Conservation (phyloP, 345 rosid species). For the Salix koriyanagi region DNA sequence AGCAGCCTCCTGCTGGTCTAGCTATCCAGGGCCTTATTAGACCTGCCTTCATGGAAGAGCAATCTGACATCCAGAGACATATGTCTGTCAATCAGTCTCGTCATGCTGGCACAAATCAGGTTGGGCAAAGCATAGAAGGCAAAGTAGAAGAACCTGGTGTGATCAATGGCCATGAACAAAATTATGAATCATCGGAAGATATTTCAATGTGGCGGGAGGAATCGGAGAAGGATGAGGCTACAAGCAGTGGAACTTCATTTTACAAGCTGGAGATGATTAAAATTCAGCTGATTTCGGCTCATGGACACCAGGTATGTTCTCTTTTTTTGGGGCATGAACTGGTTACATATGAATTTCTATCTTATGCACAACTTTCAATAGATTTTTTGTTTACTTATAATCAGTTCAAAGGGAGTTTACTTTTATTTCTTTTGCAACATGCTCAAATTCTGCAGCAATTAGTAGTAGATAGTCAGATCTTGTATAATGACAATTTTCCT, state of each 20-base stretch:
- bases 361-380: background rate
- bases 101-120: slow-evolving; percentile 28
- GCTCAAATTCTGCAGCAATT: background rate
- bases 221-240: slow-evolving; percentile 33
- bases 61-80: slow-evolving; percentile 60
- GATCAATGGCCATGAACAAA: slow-evolving; percentile 40
- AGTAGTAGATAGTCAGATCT: background rate
- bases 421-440: background rate
- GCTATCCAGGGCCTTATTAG: slow-evolving; percentile 78
- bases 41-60: slow-evolving; percentile 68
- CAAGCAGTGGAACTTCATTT: slow-evolving; percentile 46
- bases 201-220: slow-evolving; percentile 34
- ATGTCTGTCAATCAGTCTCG: slow-evolving; percentile 35
- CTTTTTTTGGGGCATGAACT: background rate
- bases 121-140: slow-evolving; percentile 30
- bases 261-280: slow-evolving; percentile 83
- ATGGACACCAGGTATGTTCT: slow-evolving; percentile 66
- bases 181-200: slow-evolving; percentile 30
- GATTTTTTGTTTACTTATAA: background rate
- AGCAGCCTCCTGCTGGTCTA: slow-evolving; percentile 81
- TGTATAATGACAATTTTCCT: background rate
- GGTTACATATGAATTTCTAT: background rate
- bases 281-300: slow-evolving; percentile 71
- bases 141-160: slow-evolving; percentile 35
- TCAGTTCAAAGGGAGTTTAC: background rate